Evolutionary conservation across 805 yeast genomes (phyloP), one percentile per base, ranked within the genome.

Genomic region (Jamesozyma jinghongensis): DNA sequence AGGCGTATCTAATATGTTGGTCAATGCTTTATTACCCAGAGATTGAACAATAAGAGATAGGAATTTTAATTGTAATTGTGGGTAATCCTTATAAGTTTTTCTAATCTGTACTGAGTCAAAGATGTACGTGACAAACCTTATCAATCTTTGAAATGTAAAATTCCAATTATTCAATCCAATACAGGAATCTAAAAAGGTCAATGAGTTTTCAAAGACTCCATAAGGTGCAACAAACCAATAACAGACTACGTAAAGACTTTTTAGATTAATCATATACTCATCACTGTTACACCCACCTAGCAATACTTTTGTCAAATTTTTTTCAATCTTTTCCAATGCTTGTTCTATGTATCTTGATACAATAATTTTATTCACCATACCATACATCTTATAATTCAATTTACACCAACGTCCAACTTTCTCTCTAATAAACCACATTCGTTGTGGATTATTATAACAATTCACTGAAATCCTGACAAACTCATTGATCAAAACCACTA

Each of bases 381-480:
- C 56, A 37, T 50, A 44, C 12, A 51, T 37, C 14, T 39, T 32
- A 13, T 35, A 32, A 22, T 36, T 16, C 8, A 50, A 26, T 17
- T 46, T 38, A 34, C 57, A 54, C 61, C 61, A 56, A 18, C 32
- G 30, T 10, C 53, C 53, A n/a, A 57, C 8, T 32, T 51, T 59
- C 34, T 39, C 46, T 32, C 58, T 44, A 16, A 59, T 18, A n/a
- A 50, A 45, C 62, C 61, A 59, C 32, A 51, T 20, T 16, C 60
- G 45, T 22, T 50, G 48, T 3, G 40, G 35, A 3, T 22, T 22
- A 11, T 44, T 40, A 37, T 43, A 49, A 36, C 56, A 47, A 1
- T 43, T 27, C 10, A 41, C 33, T 2, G 53, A 40, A 12, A 57
- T 43, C 5, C 46, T 42, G 8, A 51, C 19, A 18, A 56, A 34